Evolutionary conservation across 352 stramenopile species (phyloP), one percentile per base, ranked within the genome.

Genomic region (Phytophthora capsici): DNA sequence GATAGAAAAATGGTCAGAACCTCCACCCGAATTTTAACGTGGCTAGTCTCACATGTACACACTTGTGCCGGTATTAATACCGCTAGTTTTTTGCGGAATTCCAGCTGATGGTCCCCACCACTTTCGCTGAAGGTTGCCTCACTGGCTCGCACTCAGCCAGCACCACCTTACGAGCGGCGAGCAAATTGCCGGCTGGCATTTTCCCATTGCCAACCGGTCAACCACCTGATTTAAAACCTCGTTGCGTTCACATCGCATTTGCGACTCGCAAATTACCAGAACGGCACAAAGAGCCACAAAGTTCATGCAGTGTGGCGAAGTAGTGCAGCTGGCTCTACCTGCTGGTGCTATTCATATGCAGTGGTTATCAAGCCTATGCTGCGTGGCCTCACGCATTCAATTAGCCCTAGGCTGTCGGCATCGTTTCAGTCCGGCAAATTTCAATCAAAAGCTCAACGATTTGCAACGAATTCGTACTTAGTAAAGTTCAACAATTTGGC

Each of bases 1-100:
- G 56, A 66, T 63, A 67, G 50, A 71, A 71, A 70, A 55, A 49
- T 46, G 34, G 26, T 36, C 38, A 57, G 61, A 34, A 34, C 26
- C 26, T 30, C 26, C 6, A 30, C 1, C 25, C 25, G 25, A 28
- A 28, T 28, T 2, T 28, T 2, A 6, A 6, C 25, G 25, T 32
- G 28, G 28, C 28, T 34, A 34, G 28, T 34, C 28, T 34, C 28
- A 34, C 28, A 34, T 34, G 9, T n/a, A n/a, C n/a, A n/a, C 28
- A 34, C 28, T 34, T 34, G 13, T 14, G 28, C 20, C 19, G 44
- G 57, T 65, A 59, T 66, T 55, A 47, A 54, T 66, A 66, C 49
- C 48, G 49, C 30, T 54, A 9, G 38, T 19, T 4, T 49, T 36
- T 38, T 32, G 17, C 3, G 1, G 32, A 40, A 63, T 62, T 44